Conservation (phyloP, 139 green algal genomes). For the Chlamydomonas urium region DNA sequence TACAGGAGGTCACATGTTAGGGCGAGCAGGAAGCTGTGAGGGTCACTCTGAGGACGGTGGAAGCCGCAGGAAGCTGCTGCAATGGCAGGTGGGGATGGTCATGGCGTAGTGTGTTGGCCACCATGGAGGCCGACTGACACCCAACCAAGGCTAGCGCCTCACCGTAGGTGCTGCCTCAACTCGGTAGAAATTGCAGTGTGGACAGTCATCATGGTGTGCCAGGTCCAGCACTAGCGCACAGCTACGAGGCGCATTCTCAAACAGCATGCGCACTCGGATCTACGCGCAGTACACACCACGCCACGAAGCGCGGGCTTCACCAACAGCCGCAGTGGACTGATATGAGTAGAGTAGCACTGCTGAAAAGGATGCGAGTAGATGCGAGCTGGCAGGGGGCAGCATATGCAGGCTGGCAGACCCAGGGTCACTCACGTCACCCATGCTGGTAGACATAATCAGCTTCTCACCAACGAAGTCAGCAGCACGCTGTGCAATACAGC, state of each 20-base stretch:
- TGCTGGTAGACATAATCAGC: constrained; percentile 14
- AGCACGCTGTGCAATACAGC: neutral
- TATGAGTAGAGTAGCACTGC: neutral
- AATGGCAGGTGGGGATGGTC: neutral
- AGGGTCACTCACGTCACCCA: constrained; percentile 14
- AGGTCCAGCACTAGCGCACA: constrained; percentile 22
- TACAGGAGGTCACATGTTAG: neutral
- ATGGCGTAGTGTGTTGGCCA: neutral
- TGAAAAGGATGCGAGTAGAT: neutral
- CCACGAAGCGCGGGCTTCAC: neutral
- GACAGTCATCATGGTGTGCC: constrained; percentile 12
- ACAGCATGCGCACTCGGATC: constrained; percentile 22
- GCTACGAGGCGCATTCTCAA: constrained; percentile 16
- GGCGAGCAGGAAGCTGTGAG: neutral
- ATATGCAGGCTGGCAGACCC: neutral
- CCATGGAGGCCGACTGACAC: neutral
- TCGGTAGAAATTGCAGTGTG: constrained; percentile 23
- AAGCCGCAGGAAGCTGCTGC: neutral
- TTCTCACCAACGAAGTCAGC: neutral
- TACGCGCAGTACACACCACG: neutral
- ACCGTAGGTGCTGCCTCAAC: neutral
- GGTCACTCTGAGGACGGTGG: neutral
- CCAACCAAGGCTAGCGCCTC: neutral
- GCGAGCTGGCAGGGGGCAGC: neutral
- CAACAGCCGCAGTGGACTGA: neutral